Evolutionary conservation across 2,329 filamentous ascomycete species (phyloP).

Genomic region (Dothideomycetes sp.): DNA sequence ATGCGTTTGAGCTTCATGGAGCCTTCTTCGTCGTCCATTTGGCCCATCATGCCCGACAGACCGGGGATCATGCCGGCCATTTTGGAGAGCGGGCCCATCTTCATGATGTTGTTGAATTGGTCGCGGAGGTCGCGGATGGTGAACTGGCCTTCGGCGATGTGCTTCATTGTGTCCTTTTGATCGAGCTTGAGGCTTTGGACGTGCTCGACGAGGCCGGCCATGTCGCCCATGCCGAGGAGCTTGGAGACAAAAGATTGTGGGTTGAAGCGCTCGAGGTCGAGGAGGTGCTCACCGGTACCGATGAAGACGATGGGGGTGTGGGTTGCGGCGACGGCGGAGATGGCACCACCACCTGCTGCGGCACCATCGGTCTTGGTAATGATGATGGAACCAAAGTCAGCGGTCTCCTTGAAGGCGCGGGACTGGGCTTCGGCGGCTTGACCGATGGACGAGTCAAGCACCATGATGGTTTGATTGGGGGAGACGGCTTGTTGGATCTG

Average conservation of each 20-base stretch:
- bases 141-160: conserved; percentile 94
- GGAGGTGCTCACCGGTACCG: conserved; percentile 92
- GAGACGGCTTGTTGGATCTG: conserved; percentile 86
- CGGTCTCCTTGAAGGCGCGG: conserved; percentile 92
- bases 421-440: conserved; percentile 92
- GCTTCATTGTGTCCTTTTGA: conserved; percentile 98
- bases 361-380: conserved; percentile 98
- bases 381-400: conserved; percentile 95
- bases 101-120: conserved; percentile 97
- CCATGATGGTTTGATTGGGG: conserved; percentile 97
- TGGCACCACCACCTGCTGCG: conserved; percentile 89
- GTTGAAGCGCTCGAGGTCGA: conserved; percentile 86
- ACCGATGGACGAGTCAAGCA: conserved; percentile 90
- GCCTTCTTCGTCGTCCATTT: conserved; percentile 97
- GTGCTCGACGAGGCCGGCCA: conserved; percentile 89
- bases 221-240: conserved; percentile 92
- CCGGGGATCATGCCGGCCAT: conserved; percentile 99
- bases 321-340: conserved; percentile 92
- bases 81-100: conserved; percentile 95
- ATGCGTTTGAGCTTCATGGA: conserved; percentile 87
- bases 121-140: conserved; percentile 89
- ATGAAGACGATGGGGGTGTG: conserved; percentile 97
- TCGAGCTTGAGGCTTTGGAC: conserved; percentile 92
- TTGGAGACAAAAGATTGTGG: conserved; percentile 91
- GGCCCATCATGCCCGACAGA: conserved; percentile 83